phyloP scores from a whole-genome alignment of 2,329 filamentous ascomycete species.

The Colletotrichum sublineola region DNA sequence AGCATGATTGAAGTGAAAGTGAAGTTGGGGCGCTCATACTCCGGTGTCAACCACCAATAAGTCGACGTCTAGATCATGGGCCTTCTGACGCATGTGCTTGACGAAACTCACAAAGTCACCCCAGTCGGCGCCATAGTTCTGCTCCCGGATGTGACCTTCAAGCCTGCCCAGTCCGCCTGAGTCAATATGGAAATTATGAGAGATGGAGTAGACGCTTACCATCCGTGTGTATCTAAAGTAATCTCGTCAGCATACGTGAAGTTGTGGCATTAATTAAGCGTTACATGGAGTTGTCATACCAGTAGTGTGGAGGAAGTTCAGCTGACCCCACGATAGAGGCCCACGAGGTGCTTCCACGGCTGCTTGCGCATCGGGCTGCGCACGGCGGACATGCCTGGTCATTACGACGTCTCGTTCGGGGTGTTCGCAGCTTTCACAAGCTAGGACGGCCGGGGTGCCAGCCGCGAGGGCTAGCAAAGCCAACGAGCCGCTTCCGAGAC shows the following conservation, averaged over 20 bases:
- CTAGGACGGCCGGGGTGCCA: background rate
- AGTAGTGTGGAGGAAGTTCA: slow-evolving; percentile 66
- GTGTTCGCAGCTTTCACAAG: slow-evolving; percentile 33
- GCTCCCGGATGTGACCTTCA: slow-evolving; percentile 71
- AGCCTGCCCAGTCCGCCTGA: slow-evolving; percentile 56
- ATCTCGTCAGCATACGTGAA: slow-evolving; percentile 66
- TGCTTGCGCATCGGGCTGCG: slow-evolving; percentile 60
- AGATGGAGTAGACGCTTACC: background rate
- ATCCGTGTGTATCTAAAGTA: slow-evolving; percentile 53
- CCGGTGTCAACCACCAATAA: slow-evolving; percentile 72
- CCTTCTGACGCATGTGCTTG: slow-evolving; percentile 70
- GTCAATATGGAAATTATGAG: background rate
- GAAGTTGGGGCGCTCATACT: slow-evolving; percentile 32
- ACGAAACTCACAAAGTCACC: slow-evolving; percentile 74
- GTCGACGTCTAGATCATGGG: slow-evolving; percentile 68
- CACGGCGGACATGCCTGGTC: slow-evolving; percentile 58
- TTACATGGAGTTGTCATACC: background rate
- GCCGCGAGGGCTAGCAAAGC: slow-evolving; percentile 13
- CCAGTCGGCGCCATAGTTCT: slow-evolving; percentile 76
- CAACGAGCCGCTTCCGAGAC: slow-evolving; percentile 4
- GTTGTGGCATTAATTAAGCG: background rate
- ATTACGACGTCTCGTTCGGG: slow-evolving; percentile 32
- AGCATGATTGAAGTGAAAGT: slow-evolving; percentile 35
- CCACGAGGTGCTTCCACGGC: slow-evolving; percentile 59
- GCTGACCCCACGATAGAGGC: slow-evolving; percentile 71